These are phyloP conservation scores for Candida manassasensis DNA, from an alignment of 805 yeast species.

Conservation along the genomic window DNA sequence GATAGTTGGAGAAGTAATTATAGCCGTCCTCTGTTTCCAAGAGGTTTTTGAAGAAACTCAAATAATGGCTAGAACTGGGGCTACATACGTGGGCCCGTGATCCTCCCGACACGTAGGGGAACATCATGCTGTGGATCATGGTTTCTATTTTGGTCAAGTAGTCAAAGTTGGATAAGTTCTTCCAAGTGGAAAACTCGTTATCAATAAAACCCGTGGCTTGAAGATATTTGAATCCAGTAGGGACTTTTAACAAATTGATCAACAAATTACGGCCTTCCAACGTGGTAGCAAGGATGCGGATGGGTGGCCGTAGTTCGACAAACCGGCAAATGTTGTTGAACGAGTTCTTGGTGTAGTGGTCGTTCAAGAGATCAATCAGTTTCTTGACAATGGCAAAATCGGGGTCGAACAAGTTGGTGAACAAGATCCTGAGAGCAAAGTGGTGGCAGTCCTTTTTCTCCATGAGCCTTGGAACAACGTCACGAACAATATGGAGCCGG, in stretches of 20 bases:
- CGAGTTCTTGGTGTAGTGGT: constrained; percentile 17
- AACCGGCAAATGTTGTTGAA: constrained; percentile 45
- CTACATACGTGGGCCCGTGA: background rate
- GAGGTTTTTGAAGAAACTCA: constrained; percentile 69
- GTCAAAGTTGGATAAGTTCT: constrained; percentile 36
- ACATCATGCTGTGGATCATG: constrained; percentile 20
- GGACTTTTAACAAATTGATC: constrained; percentile 57
- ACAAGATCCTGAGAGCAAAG: constrained; percentile 52
- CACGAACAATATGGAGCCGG: constrained; percentile 53
- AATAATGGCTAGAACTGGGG: constrained; percentile 2
- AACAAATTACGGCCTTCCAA: constrained; percentile 43
- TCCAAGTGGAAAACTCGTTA: constrained; percentile 66
- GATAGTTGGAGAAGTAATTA: constrained; percentile 41
- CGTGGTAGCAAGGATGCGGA: constrained; percentile 29
- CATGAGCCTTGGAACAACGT: constrained; percentile 42
- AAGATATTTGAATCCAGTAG: constrained; percentile 67
- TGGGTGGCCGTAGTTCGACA: constrained; percentile 51
- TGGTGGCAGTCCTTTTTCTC: constrained; percentile 29
- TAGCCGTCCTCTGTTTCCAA: constrained; percentile 81
- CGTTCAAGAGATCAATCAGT: constrained; percentile 19
- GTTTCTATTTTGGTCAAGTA: constrained; percentile 48
- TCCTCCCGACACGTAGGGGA: constrained; percentile 19
- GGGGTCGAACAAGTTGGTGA: constrained; percentile 67
- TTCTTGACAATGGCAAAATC: constrained; percentile 23
- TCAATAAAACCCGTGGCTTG: constrained; percentile 56